Percentiles rank a stretch among this genome's conserved stretches.
These are phyloP conservation scores for Panaeolus cyanescens DNA, from an alignment of 768 basidiomycete genomes.

Conservation along the genomic window DNA sequence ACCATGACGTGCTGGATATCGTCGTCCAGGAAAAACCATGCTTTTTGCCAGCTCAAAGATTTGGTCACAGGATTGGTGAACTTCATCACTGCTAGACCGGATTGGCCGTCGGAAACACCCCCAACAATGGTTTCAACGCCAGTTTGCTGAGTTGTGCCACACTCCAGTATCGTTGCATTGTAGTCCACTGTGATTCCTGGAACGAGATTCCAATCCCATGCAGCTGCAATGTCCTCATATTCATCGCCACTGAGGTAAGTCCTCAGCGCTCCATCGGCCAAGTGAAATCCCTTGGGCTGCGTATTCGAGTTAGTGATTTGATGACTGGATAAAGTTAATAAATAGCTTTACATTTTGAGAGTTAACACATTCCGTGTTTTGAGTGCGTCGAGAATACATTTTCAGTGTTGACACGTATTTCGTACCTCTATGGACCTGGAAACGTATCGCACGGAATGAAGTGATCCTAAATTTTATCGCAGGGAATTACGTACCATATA, in stretches of 20 bases:
- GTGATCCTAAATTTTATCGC: not conserved
- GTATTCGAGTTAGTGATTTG: not conserved
- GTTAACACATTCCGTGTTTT: constrained; percentile 69
- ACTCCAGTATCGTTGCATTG: constrained; percentile 52
- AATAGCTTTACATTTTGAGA: constrained; percentile 51
- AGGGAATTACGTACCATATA: constrained; percentile 53
- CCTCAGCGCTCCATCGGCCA: constrained; percentile 64
- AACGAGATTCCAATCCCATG: constrained; percentile 80
- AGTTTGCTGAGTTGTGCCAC: constrained; percentile 38
- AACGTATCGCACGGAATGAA: not conserved
- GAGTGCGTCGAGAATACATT: constrained; percentile 61
- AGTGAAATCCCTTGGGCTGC: constrained; percentile 67
- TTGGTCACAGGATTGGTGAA: constrained; percentile 65
- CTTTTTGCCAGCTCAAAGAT: constrained; percentile 62
- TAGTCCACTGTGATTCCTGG: constrained; percentile 75
- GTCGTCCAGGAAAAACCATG: constrained; percentile 71
- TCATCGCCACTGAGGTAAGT: constrained; percentile 68
- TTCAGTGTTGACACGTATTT: constrained; percentile 63
- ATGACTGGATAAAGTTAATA: not conserved
- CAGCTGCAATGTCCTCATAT: constrained; percentile 71
- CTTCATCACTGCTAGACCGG: constrained; percentile 63
- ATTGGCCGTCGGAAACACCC: constrained; percentile 57
- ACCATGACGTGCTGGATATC: constrained; percentile 68
- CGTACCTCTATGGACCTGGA: constrained; percentile 61
- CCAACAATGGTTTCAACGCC: constrained; percentile 66